Evolutionary conservation across 139 green algal species (phyloP).

Genomic region (Picochlorum sp.): DNA sequence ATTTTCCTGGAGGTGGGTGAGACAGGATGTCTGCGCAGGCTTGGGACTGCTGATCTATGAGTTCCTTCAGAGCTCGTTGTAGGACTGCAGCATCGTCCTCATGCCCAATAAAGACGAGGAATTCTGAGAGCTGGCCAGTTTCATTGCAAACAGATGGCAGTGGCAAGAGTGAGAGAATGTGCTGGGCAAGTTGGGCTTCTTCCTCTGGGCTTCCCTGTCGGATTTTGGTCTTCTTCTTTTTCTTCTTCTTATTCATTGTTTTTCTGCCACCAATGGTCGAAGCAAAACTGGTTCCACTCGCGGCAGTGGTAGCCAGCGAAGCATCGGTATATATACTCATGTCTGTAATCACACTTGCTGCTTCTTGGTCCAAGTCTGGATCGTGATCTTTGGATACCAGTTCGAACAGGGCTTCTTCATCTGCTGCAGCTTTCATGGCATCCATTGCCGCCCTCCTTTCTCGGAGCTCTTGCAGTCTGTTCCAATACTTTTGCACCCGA

Average conservation of each 20-base stretch:
- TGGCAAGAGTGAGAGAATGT: slow-evolving; percentile 35
- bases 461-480: slow-evolving; percentile 57
- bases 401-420: slow-evolving; percentile 7
- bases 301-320: slow-evolving; percentile 3
- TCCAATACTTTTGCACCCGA: slow-evolving; percentile 64
- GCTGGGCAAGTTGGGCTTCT: slow-evolving; percentile 52
- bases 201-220: slow-evolving; percentile 58
- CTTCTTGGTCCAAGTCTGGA: slow-evolving; percentile 19
- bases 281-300: slow-evolving; percentile 5
- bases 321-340: slow-evolving; percentile 41
- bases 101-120: slow-evolving; percentile 70
- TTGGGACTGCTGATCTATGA: slow-evolving; percentile 24
- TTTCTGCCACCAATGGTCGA: slow-evolving; percentile 39
- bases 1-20: slow-evolving; percentile 27
- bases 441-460: slow-evolving; percentile 9
- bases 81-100: slow-evolving; percentile 52
- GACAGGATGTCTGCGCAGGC: slow-evolving; percentile 30
- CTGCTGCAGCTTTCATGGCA: slow-evolving; percentile 2
- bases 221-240: slow-evolving; percentile 33
- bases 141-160: slow-evolving; percentile 11
- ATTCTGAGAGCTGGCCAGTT: slow-evolving; percentile 55
- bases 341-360: slow-evolving; percentile 35
- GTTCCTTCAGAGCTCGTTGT: slow-evolving; percentile 46
- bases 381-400: slow-evolving; percentile 13
- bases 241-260: slow-evolving; percentile 14